Conservation (phyloP, 2,329 filamentous ascomycete genomes). For the Aspergillus fischeri region DNA sequence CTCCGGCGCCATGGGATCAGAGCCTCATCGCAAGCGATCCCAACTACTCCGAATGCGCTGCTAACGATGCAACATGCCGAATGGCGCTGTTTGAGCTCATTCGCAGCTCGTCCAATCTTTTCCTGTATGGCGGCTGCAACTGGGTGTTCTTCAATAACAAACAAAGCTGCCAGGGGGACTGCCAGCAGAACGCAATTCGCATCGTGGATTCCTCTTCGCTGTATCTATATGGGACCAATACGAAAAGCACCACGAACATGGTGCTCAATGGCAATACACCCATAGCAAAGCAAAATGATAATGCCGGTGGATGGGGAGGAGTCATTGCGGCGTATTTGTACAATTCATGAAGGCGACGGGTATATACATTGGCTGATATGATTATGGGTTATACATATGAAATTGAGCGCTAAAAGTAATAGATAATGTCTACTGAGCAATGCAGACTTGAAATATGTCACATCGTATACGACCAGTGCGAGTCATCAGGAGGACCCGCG, state of each 20-base stretch:
- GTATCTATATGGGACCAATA: conserved; percentile 28
- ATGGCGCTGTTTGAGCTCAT: conserved; percentile 33
- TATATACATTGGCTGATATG: neutral
- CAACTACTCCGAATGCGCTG: conserved; percentile 24
- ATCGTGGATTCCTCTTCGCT: conserved; percentile 21
- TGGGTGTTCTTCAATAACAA: conserved; percentile 41
- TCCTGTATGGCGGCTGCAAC: conserved; percentile 37
- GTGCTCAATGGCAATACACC: conserved; percentile 21
- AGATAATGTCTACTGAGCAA: neutral
- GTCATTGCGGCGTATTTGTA: conserved; percentile 30
- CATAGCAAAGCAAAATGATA: conserved; percentile 23
- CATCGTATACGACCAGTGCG: neutral
- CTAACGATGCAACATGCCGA: conserved; percentile 30
- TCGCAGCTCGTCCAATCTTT: conserved; percentile 26
- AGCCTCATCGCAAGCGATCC: conserved; percentile 22
- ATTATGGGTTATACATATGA: neutral
- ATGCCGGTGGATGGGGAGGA: conserved; percentile 33
- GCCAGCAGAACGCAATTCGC: conserved; percentile 35
- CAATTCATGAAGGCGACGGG: conserved; percentile 9
- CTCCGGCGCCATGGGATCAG: conserved; percentile 25
- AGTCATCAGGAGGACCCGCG: neutral
- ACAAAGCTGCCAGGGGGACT: conserved; percentile 29
- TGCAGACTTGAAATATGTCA: neutral
- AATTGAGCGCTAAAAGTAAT: neutral
- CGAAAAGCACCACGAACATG: conserved; percentile 28